Percentiles rank a stretch among this genome's conserved stretches.
Conservation (phyloP, 2,329 filamentous ascomycete species). For the Phialocephala subalpina region DNA sequence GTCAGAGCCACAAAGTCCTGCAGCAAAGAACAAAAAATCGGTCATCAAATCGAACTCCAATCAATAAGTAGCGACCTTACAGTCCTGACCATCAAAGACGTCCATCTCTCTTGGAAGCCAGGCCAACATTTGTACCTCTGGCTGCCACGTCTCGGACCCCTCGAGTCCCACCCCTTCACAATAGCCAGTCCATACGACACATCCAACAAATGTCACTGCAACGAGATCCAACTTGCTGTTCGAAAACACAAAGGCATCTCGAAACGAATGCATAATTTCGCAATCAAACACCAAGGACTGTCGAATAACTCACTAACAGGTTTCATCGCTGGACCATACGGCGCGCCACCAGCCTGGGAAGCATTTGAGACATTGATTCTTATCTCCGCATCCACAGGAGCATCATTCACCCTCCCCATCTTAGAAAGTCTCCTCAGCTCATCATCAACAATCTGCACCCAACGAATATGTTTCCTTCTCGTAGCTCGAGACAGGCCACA, state of each 20-base stretch:
- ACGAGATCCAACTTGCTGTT: slow-evolving; percentile 67
- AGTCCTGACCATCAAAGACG: slow-evolving; percentile 65
- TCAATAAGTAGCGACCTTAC: slow-evolving; percentile 61
- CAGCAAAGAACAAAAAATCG: slow-evolving; percentile 50
- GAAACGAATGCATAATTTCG: slow-evolving; percentile 57
- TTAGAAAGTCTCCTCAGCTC: slow-evolving; percentile 60
- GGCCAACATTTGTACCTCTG: slow-evolving; percentile 70
- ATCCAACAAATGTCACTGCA: slow-evolving; percentile 47
- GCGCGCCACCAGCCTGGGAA: slow-evolving; percentile 62
- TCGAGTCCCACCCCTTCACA: slow-evolving; percentile 68
- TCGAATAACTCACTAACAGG: slow-evolving; percentile 47
- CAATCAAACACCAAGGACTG: slow-evolving; percentile 47
- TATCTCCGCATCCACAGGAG: slow-evolving; percentile 69
- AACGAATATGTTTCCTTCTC: slow-evolving; percentile 61
- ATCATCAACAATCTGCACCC: slow-evolving; percentile 54
- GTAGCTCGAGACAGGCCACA: slow-evolving; percentile 60
- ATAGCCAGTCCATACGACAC: slow-evolving; percentile 63
- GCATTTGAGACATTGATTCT: slow-evolving; percentile 66
- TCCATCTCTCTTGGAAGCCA: slow-evolving; percentile 65
- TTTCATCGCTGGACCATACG: slow-evolving; percentile 65
- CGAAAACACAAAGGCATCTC: slow-evolving; percentile 66
- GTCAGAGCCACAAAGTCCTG: slow-evolving; percentile 42
- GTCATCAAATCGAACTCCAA: slow-evolving; percentile 59
- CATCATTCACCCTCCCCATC: slow-evolving; percentile 67
- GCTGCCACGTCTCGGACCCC: slow-evolving; percentile 60